These are phyloP conservation scores for Sphagnurus paluster DNA, from an alignment of 1,284 basidiomycete species.

Conservation along the genomic window DNA sequence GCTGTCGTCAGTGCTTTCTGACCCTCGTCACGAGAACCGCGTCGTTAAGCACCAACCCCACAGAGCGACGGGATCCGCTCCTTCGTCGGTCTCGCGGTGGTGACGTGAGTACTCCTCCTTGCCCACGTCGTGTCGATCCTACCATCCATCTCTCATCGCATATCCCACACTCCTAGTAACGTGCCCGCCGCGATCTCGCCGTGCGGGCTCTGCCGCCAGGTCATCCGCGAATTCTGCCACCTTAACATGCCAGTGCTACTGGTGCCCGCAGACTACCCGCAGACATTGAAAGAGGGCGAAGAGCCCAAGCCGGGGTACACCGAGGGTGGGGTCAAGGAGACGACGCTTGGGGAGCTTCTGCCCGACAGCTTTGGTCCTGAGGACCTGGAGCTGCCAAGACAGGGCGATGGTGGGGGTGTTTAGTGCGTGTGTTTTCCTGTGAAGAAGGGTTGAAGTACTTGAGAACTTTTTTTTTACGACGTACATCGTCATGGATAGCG, in stretches of 20 bases:
- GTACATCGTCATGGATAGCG: too few species aligned
- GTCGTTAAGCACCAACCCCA: constrained; percentile 4
- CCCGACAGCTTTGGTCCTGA: constrained; percentile 91
- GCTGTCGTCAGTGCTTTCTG: constrained; percentile 62
- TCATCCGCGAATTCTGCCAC: constrained; percentile 87
- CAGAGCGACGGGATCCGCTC: constrained; percentile 75
- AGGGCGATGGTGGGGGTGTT: constrained; percentile 2
- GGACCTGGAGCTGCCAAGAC: constrained; percentile 55
- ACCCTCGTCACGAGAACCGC: constrained; percentile 5
- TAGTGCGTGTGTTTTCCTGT: background rate
- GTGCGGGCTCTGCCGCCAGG: constrained; percentile 91
- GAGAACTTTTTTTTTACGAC: too few species aligned
- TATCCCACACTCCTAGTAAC: constrained; percentile 39
- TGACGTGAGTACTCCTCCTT: constrained; percentile 53
- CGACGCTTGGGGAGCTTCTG: constrained; percentile 74
- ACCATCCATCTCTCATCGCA: too few species aligned
- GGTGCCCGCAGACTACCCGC: constrained; percentile 68
- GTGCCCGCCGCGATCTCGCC: constrained; percentile 69
- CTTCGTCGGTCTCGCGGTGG: constrained; percentile 75
- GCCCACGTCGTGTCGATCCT: too few species aligned
- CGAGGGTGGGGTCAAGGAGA: constrained; percentile 54
- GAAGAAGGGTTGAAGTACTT: too few species aligned
- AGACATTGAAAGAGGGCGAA: constrained; percentile 32
- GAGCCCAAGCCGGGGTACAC: constrained; percentile 35
- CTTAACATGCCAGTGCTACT: constrained; percentile 78